These are phyloP conservation scores for Ganoderma lingzhi DNA, from an alignment of 1,284 basidiomycete species.

Conservation along the genomic window DNA sequence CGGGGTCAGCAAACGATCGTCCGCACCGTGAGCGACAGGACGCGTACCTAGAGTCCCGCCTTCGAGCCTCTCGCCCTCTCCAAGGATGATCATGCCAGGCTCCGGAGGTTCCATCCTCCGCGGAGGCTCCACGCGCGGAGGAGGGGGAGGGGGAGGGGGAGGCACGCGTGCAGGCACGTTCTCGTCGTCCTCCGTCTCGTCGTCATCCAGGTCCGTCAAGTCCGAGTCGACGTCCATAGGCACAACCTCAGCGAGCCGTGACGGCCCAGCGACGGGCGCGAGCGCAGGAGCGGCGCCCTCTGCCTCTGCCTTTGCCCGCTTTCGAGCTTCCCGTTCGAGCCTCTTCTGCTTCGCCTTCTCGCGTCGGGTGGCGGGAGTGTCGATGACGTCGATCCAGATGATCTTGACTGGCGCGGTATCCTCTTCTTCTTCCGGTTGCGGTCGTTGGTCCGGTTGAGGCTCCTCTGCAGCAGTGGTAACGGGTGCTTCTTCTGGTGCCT, in stretches of 20 bases:
- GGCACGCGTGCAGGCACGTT: constrained; percentile 11
- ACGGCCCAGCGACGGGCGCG: constrained; percentile 14
- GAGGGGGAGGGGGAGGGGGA: neutral
- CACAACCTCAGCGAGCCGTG: constrained; percentile 10
- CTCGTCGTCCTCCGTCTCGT: constrained; percentile 16
- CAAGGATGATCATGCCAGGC: constrained; percentile 35
- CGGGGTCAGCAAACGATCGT: neutral
- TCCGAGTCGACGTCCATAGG: constrained; percentile 16
- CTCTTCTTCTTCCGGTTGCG: constrained; percentile 22
- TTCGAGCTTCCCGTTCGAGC: constrained; percentile 45
- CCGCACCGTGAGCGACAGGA: neutral
- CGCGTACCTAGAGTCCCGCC: constrained; percentile 49
- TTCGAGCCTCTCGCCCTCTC: constrained; percentile 42
- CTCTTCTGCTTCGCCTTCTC: constrained; percentile 59
- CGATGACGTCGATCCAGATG: constrained; percentile 72
- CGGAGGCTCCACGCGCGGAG: neutral
- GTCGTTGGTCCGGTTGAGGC: neutral
- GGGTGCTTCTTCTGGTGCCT: constrained; percentile 15
- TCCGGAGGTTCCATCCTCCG: constrained; percentile 13
- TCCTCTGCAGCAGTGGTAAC: neutral
- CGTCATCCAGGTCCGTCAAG: constrained; percentile 24
- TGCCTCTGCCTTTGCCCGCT: constrained; percentile 24
- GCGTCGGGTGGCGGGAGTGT: constrained; percentile 70
- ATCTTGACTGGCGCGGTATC: constrained; percentile 24
- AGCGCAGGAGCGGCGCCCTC: constrained; percentile 14